Evolutionary conservation across 768 basidiomycete genomes (phyloP).

Genomic region (Kwoniella mangroviensis): DNA sequence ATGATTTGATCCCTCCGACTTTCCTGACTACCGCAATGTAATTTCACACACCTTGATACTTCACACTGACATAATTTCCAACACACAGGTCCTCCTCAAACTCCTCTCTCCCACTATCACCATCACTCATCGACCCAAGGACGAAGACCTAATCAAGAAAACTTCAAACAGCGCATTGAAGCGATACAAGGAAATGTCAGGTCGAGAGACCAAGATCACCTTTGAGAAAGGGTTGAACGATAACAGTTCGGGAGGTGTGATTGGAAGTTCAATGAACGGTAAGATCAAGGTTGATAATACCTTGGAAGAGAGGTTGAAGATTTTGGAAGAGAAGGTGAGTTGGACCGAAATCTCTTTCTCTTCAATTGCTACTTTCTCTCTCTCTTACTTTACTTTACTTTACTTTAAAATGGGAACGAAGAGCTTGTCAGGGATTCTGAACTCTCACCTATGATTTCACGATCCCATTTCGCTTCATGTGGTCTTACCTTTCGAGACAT

Average conservation of each 20-base stretch:
- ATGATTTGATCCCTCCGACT: too few species aligned
- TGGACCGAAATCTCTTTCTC: background rate
- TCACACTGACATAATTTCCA: background rate
- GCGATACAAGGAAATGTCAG: constrained; percentile 78
- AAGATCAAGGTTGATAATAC: constrained; percentile 94
- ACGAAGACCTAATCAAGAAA: constrained; percentile 66
- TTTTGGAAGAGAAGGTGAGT: constrained; percentile 85
- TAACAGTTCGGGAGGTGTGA: constrained; percentile 81
- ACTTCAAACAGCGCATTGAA: constrained; percentile 70
- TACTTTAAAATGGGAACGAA: too few species aligned
- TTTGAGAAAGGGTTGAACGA: constrained; percentile 70
- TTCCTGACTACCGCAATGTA: too few species aligned
- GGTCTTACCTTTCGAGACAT: too few species aligned
- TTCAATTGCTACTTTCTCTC: too few species aligned
- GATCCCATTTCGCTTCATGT: too few species aligned
- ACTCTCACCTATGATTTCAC: too few species aligned
- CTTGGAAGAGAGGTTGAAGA: constrained; percentile 82
- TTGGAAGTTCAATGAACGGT: constrained; percentile 70
- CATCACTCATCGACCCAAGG: constrained; percentile 71
- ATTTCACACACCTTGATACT: background rate
- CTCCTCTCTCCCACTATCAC: constrained; percentile 76
- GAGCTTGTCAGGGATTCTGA: too few species aligned
- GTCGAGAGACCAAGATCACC: constrained; percentile 66
- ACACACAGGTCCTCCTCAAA: constrained; percentile 69
- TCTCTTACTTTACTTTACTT: too few species aligned